Conservation (phyloP, 2,329 filamentous ascomycete genomes). For the Colletotrichum neosansevieriae region DNA sequence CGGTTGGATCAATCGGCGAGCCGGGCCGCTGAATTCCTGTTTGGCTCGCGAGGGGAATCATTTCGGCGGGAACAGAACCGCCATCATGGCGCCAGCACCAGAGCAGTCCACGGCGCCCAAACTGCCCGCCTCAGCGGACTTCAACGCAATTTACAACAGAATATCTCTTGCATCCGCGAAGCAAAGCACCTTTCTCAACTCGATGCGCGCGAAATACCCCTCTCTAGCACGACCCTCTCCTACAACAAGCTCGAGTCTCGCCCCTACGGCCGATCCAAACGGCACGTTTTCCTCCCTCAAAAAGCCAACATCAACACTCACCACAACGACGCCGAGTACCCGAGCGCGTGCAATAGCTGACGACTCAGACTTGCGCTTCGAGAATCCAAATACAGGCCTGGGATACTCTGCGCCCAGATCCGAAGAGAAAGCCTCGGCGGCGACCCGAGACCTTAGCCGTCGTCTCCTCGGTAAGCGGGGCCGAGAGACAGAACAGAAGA, state of each 20-base stretch:
- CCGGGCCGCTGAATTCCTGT: too few species aligned
- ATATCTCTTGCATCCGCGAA: constrained; percentile 55
- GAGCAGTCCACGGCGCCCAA: constrained; percentile 14
- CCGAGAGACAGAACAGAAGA: constrained; percentile 19
- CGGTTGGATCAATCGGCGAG: too few species aligned
- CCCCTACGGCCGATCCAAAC: not conserved
- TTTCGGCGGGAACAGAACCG: too few species aligned
- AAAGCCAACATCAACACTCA: constrained; percentile 5
- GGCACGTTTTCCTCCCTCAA: constrained; percentile 41
- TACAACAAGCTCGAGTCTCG: not conserved
- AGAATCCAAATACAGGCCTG: constrained; percentile 54
- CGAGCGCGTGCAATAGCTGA: constrained; percentile 19
- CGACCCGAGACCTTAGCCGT: constrained; percentile 47
- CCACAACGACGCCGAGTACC: constrained; percentile 8
- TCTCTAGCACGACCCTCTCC: constrained; percentile 31
- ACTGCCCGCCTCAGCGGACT: constrained; percentile 52
- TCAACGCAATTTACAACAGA: constrained; percentile 55
- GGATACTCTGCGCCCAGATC: constrained; percentile 51
- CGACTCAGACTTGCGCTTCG: constrained; percentile 38
- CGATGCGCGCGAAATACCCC: constrained; percentile 41
- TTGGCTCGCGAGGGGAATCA: too few species aligned
- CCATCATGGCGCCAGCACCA: constrained; percentile 5
- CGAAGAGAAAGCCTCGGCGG: constrained; percentile 44
- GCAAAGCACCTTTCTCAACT: constrained; percentile 50
- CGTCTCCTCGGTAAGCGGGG: constrained; percentile 45